Evolutionary conservation across 139 green algal species (phyloP).

Genomic region (Chlorella sp.): DNA sequence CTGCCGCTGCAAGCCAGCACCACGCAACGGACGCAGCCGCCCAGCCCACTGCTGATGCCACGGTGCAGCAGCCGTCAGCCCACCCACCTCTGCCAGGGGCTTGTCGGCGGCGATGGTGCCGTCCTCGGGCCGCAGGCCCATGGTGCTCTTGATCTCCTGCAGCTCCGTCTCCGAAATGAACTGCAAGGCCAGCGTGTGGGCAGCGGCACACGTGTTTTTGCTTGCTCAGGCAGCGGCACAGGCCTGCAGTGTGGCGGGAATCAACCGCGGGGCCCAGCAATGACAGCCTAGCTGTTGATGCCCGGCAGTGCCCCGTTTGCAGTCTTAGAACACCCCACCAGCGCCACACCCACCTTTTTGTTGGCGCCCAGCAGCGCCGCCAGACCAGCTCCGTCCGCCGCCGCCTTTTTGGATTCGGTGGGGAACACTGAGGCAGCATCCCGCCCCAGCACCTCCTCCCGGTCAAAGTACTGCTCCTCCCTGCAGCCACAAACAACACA

Average conservation of each 20-base stretch:
- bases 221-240: no score
- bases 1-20: no score
- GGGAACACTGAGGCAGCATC: conserved; percentile 79
- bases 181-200: no score
- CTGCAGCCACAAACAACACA: conserved; percentile 40
- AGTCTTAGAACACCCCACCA: no score
- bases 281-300: no score
- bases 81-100: conserved; percentile 70
- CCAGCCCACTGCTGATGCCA: no score
- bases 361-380: conserved; percentile 61
- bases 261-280: no score
- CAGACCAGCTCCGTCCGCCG: conserved; percentile 38
- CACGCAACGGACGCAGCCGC: no score
- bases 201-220: no score
- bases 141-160: conserved; percentile 58
- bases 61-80: not conserved
- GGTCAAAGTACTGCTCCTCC: conserved; percentile 71
- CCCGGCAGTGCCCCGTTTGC: no score
- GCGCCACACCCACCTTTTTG: conserved; percentile 39
- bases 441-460: conserved; percentile 73
- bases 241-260: no score
- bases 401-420: conserved; percentile 41
- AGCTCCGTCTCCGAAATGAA: conserved; percentile 84
- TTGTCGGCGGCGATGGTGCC: conserved; percentile 65
- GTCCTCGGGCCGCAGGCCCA: conserved; percentile 61